Percentiles rank a stretch among this genome's conserved stretches.
These are phyloP conservation scores for Arabidopsis hybrid DNA, from an alignment of 441 rosid genomes.

Conservation along the genomic window DNA sequence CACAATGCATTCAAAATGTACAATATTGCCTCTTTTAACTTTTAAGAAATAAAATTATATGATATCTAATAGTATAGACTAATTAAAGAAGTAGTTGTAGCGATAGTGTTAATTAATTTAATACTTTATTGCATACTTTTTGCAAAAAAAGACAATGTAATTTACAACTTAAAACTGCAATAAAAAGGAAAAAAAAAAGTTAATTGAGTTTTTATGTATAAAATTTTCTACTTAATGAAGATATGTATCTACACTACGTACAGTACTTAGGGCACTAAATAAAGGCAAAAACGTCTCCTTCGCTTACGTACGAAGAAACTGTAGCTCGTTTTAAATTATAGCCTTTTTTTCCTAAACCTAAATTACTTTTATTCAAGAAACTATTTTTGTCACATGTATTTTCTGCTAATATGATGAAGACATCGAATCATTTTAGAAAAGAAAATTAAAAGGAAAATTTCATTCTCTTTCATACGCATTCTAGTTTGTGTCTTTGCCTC, in stretches of 20 bases:
- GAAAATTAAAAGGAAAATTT: background rate
- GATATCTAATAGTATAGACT: background rate
- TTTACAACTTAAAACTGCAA: no score
- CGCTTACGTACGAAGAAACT: background rate
- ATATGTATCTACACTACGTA: slow-evolving; percentile 8
- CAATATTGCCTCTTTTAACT: background rate
- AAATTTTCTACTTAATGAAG: background rate
- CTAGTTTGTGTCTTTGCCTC: background rate
- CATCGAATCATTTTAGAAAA: background rate
- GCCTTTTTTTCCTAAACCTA: background rate
- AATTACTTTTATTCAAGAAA: background rate
- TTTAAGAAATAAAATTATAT: background rate
- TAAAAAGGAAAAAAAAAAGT: background rate
- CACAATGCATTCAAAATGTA: background rate
- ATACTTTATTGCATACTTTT: no score
- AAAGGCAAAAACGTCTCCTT: slow-evolving; percentile 24
- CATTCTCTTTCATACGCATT: background rate
- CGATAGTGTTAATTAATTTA: background rate
- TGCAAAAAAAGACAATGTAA: no score
- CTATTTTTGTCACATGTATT: slow-evolving; percentile 6
- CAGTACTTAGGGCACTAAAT: slow-evolving; percentile 4
- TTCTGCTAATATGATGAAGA: background rate
- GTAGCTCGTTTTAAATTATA: background rate
- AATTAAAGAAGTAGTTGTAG: no score
- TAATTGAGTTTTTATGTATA: background rate